phyloP scores from a whole-genome alignment of 1,284 basidiomycete species.

The Amylostereum areolatum region DNA sequence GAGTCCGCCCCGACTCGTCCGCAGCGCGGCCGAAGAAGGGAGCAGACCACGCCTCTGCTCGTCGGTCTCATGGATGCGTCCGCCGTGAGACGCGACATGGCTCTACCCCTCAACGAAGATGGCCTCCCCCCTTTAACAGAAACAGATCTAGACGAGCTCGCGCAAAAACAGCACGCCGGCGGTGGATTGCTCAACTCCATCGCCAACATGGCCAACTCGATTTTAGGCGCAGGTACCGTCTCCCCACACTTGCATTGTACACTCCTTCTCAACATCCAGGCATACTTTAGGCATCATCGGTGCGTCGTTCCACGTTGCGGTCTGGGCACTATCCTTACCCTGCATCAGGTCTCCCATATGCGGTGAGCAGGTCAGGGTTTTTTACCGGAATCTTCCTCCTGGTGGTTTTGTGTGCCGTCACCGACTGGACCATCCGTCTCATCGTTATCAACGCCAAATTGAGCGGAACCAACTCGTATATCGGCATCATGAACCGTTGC shows the following conservation, averaged over 20 bases:
- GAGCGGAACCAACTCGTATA: conserved; percentile 89
- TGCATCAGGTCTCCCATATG: conserved; percentile 78
- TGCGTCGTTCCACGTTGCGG: conserved; percentile 29
- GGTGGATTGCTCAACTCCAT: conserved; percentile 81
- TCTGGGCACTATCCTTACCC: background rate
- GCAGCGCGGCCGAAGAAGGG: conserved; percentile 31
- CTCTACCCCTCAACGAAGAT: conserved; percentile 44
- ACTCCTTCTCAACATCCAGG: background rate
- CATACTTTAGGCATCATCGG: conserved; percentile 70
- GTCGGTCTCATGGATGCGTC: conserved; percentile 68
- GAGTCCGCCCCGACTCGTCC: conserved; percentile 23
- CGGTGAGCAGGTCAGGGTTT: conserved; percentile 89
- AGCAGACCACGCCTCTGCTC: conserved; percentile 67
- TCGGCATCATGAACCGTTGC: conserved; percentile 94
- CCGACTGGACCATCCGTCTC: conserved; percentile 98
- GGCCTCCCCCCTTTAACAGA: conserved; percentile 27
- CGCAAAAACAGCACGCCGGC: conserved; percentile 61
- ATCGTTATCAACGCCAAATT: conserved; percentile 96
- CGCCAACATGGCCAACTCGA: conserved; percentile 95
- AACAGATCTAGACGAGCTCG: conserved; percentile 61
- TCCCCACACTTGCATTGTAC: conserved; percentile 4
- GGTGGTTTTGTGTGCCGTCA: conserved; percentile 75
- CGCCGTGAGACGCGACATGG: conserved; percentile 46
- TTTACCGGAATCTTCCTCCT: conserved; percentile 82
- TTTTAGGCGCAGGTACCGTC: conserved; percentile 82